Conservation (phyloP, 1,139 yeast genomes). For the Citeromyces siamensis region DNA sequence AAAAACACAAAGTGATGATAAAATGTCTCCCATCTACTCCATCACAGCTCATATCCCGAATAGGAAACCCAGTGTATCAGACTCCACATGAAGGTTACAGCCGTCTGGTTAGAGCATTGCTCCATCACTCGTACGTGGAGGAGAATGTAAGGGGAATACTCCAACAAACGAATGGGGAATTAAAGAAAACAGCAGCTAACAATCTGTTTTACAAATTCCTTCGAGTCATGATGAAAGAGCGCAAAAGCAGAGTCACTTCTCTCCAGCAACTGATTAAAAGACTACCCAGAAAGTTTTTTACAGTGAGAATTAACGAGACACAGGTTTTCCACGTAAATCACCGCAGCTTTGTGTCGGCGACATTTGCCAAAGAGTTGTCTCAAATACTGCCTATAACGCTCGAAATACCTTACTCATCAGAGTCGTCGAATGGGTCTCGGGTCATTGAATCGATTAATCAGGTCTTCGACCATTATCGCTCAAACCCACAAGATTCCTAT, state of each 20-base stretch:
- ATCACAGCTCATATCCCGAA: background rate
- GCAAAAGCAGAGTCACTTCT: background rate
- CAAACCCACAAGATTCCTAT: background rate
- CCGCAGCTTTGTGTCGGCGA: conserved; percentile 1
- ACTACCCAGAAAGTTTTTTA: background rate
- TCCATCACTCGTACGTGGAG: conserved; percentile 2
- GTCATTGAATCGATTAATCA: background rate
- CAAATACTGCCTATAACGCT: too few relatives aligned
- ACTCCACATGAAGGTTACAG: background rate
- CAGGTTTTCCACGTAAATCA: background rate
- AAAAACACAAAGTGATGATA: conserved; percentile 1
- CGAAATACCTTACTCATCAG: too few relatives aligned
- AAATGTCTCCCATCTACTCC: background rate
- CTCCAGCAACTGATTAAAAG: background rate
- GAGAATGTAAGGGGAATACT: background rate
- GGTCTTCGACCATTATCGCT: background rate
- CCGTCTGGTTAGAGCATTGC: background rate
- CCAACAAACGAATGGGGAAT: background rate
- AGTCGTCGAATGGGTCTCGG: too few relatives aligned
- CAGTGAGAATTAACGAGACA: background rate
- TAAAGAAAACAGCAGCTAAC: background rate
- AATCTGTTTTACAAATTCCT: background rate
- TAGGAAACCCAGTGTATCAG: background rate
- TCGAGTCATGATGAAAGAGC: background rate
- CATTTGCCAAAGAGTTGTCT: too few relatives aligned